A percentile compares a stretch with the other conserved stretches of the same genome.
Conservation (phyloP, 257 asterid genomes). For the Sherardia arvensis region DNA sequence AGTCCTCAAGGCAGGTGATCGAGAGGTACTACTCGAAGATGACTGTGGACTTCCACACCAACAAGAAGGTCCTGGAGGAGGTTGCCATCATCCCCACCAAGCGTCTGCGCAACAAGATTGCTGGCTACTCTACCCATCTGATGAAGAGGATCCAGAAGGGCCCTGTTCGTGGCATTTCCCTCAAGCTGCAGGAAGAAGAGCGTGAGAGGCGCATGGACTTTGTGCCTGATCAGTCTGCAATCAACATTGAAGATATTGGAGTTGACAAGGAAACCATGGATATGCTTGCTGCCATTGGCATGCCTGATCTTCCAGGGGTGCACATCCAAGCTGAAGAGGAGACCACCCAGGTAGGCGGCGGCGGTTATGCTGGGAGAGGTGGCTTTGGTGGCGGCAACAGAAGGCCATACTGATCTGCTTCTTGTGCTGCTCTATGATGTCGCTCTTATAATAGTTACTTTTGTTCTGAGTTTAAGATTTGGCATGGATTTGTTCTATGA, state of each 20-base stretch:
- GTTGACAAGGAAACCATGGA: conserved; percentile 49
- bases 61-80: conserved; percentile 33
- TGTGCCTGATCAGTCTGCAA: conserved; percentile 49
- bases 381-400: conserved; percentile 5
- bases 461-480: neutral
- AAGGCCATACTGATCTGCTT: neutral
- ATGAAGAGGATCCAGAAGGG: conserved; percentile 43
- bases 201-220: conserved; percentile 47
- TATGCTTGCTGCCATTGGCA: conserved; percentile 39
- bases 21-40: conserved; percentile 43
- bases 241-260: conserved; percentile 34
- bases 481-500: neutral
- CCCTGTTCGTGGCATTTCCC: conserved; percentile 33
- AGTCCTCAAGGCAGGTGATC: conserved; percentile 43
- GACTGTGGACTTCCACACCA: conserved; percentile 46
- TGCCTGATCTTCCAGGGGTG: conserved; percentile 46
- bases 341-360: no score
- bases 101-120: conserved; percentile 34
- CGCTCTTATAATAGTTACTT: neutral
- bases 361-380: neutral
- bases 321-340: conserved; percentile 22
- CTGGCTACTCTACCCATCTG: conserved; percentile 38
- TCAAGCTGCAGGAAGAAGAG: conserved; percentile 37
- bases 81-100: conserved; percentile 41
- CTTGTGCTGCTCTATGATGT: neutral